A percentile compares a stretch with the other conserved stretches of the same genome.
Evolutionary conservation across 2,329 filamentous ascomycete species (phyloP).

Genomic region (Cercospora janseana): DNA sequence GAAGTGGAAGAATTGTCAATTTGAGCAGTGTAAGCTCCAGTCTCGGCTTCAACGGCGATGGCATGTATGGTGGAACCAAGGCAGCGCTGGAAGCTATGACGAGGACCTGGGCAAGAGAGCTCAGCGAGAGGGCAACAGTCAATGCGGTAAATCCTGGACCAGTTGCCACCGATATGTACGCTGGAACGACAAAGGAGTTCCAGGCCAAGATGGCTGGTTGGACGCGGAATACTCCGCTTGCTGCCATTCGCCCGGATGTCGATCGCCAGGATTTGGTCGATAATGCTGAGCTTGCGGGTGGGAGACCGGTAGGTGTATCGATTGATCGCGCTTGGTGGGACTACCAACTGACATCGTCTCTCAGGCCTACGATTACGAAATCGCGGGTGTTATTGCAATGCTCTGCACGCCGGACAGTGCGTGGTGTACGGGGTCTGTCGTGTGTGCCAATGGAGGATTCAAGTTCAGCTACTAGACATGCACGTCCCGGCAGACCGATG

Average conservation of each 20-base stretch:
- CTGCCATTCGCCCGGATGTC: conserved; percentile 58
- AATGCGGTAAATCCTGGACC: conserved; percentile 67
- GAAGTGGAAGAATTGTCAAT: conserved; percentile 64
- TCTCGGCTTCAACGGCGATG: conserved; percentile 58
- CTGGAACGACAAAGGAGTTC: conserved; percentile 56
- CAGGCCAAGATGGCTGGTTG: conserved; percentile 59
- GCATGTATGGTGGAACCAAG: conserved; percentile 65
- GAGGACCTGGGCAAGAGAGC: conserved; percentile 63
- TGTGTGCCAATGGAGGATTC: conserved; percentile 80
- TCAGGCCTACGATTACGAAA: conserved; percentile 63
- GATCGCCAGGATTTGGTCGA: conserved; percentile 59
- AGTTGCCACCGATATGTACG: conserved; percentile 65
- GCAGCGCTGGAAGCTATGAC: conserved; percentile 68
- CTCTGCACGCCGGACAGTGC: conserved; percentile 67
- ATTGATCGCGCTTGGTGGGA: background rate
- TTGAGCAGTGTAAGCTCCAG: conserved; percentile 58
- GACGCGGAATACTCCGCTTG: conserved; percentile 64
- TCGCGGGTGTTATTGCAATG: conserved; percentile 76
- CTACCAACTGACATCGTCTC: conserved; percentile 27
- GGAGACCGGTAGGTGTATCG: conserved; percentile 52
- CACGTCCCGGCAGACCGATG: no score
- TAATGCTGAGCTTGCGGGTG: conserved; percentile 48
- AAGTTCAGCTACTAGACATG: conserved; percentile 49
- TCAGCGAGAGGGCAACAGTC: conserved; percentile 61
- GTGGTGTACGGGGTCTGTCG: conserved; percentile 75